phyloP scores from a whole-genome alignment of 768 basidiomycete species.

The Boletus coccyginus region DNA sequence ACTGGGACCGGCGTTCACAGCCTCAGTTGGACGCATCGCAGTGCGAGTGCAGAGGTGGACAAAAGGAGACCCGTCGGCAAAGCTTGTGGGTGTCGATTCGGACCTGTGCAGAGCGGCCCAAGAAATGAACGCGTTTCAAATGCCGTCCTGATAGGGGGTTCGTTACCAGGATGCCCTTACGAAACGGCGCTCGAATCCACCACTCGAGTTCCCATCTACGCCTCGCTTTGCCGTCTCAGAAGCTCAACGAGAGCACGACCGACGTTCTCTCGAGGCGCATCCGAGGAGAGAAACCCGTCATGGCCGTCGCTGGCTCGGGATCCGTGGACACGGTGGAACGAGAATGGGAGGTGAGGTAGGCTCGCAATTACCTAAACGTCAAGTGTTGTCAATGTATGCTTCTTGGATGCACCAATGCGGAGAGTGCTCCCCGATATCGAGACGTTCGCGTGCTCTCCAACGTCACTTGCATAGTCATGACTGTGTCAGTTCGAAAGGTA shows the following conservation, averaged over 20 bases:
- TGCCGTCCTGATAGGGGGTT: slow-evolving; percentile 14
- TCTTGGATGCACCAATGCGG: neutral
- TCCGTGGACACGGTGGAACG: neutral
- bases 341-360: neutral
- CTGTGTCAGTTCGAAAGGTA: too few species aligned
- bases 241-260: neutral
- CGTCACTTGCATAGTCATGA: too few species aligned
- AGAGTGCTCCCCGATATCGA: too few species aligned
- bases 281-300: slow-evolving; percentile 4
- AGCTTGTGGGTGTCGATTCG: too few species aligned
- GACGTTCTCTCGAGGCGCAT: neutral
- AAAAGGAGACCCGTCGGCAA: neutral
- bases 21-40: neutral
- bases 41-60: neutral
- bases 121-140: too few species aligned
- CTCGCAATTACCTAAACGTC: neutral
- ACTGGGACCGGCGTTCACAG: slow-evolving; percentile 5
- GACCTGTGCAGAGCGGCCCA: too few species aligned
- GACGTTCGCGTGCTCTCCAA: too few species aligned
- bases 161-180: slow-evolving; percentile 2
- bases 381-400: neutral
- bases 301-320: neutral
- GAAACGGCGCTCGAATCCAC: neutral
- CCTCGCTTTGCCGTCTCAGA: neutral
- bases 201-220: too few species aligned